These are phyloP conservation scores for Leccinum aurantiacum DNA, from an alignment of 768 basidiomycete genomes.

Conservation along the genomic window DNA sequence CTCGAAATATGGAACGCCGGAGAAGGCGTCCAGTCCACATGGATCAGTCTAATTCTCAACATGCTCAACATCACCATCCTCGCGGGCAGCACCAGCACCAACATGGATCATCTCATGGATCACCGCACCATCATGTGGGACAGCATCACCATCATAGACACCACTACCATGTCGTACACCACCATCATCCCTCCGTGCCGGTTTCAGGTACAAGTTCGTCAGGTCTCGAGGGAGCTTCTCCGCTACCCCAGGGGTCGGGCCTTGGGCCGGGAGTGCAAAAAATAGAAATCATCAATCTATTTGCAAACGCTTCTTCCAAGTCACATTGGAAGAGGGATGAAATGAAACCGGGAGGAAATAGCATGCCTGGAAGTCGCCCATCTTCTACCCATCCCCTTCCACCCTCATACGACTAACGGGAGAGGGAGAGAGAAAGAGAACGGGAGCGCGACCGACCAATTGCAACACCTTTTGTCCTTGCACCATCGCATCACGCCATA, in stretches of 20 bases:
- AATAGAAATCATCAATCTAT: conserved; percentile 54
- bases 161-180: conserved; percentile 45
- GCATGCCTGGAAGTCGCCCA: conserved; percentile 37
- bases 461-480: conserved; percentile 55
- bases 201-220: conserved; percentile 25
- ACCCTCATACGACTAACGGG: conserved; percentile 32
- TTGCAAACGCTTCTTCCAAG: conserved; percentile 31
- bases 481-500: conserved; percentile 42
- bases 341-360: conserved; percentile 24
- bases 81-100: conserved; percentile 34
- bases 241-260: conserved; percentile 39
- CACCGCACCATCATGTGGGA: conserved; percentile 45
- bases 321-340: conserved; percentile 43
- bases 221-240: conserved; percentile 28
- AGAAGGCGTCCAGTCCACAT: conserved; percentile 16
- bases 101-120: conserved; percentile 30
- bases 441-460: conserved; percentile 53
- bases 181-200: conserved; percentile 39
- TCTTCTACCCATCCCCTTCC: conserved; percentile 38
- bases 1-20: too few species aligned
- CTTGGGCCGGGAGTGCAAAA: conserved; percentile 40
- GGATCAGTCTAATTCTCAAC: conserved; percentile 34
- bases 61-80: conserved; percentile 23
- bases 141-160: conserved; percentile 51
- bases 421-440: conserved; percentile 30